These are phyloP conservation scores for Hyphopichia wangnamkhiaoensis DNA, from an alignment of 1,139 yeast species.

Conservation along the genomic window DNA sequence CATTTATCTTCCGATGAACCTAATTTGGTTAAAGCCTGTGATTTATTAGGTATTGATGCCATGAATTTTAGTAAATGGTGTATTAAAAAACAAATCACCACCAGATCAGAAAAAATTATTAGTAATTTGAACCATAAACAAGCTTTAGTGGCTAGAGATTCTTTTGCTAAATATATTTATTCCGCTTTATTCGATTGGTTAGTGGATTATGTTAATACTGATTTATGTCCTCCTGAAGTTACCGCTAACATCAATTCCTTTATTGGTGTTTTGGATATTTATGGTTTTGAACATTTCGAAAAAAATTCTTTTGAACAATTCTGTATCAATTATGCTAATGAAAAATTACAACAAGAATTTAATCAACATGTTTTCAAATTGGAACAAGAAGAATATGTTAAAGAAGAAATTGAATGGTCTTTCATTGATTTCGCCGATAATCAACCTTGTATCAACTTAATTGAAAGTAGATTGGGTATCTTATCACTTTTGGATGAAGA, in stretches of 20 bases:
- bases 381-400: slow-evolving; percentile 92
- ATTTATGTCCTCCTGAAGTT: slow-evolving; percentile 76
- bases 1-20: slow-evolving; percentile 84
- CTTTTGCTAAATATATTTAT: slow-evolving; percentile 92
- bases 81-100: slow-evolving; percentile 85
- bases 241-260: slow-evolving; percentile 62
- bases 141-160: slow-evolving; percentile 91
- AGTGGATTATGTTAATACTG: slow-evolving; percentile 77
- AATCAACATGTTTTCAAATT: slow-evolving; percentile 96
- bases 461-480: slow-evolving; percentile 88
- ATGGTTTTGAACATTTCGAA: slow-evolving; percentile 96
- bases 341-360: slow-evolving; percentile 95
- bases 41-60: slow-evolving; percentile 80
- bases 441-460: slow-evolving; percentile 93
- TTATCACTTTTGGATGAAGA: slow-evolving; percentile 91
- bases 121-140: slow-evolving; percentile 82
- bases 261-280: slow-evolving; percentile 96
- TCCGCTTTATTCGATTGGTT: slow-evolving; percentile 95
- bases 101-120: slow-evolving; percentile 90
- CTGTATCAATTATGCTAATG: slow-evolving; percentile 97
- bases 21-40: slow-evolving; percentile 78
- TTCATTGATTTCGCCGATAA: slow-evolving; percentile 95
- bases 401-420: slow-evolving; percentile 95
- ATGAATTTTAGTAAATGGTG: slow-evolving; percentile 84
- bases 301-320: slow-evolving; percentile 95